Evolutionary conservation across 1,284 basidiomycete genomes (phyloP).

Genomic region (Pholiota adiposa): DNA sequence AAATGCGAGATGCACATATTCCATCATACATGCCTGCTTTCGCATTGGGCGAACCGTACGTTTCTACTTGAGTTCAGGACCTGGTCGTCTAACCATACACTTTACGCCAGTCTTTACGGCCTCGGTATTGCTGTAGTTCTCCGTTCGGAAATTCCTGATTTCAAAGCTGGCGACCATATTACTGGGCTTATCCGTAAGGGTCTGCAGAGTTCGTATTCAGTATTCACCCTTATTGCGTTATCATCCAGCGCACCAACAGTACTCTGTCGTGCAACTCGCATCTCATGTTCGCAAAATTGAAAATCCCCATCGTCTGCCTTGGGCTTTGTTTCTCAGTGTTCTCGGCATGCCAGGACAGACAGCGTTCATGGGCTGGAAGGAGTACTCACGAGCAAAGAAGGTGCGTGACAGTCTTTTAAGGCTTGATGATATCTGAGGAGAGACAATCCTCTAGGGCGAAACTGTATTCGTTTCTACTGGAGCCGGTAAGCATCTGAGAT

Average conservation of each 20-base stretch:
- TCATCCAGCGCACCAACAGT: slow-evolving; percentile 33
- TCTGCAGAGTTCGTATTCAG: neutral
- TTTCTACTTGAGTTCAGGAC: neutral
- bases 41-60: slow-evolving; percentile 46
- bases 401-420: slow-evolving; percentile 19
- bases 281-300: slow-evolving; percentile 28
- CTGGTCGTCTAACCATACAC: neutral
- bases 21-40: slow-evolving; percentile 38
- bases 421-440: neutral
- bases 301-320: slow-evolving; percentile 46
- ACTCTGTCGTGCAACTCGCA: slow-evolving; percentile 26
- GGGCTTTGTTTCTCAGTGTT: slow-evolving; percentile 49
- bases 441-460: slow-evolving; percentile 43
- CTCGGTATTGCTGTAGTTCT: slow-evolving; percentile 46
- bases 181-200: slow-evolving; percentile 37
- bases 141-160: slow-evolving; percentile 42
- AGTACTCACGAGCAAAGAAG: slow-evolving; percentile 41
- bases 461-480: slow-evolving; percentile 61
- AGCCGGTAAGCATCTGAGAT: slow-evolving; percentile 36
- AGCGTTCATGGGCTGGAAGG: slow-evolving; percentile 39
- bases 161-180: slow-evolving; percentile 48
- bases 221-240: neutral
- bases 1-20: slow-evolving; percentile 36
- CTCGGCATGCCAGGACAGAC: slow-evolving; percentile 50
- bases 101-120: slow-evolving; percentile 7